Percentiles rank a stretch among this genome's conserved stretches.
These are phyloP conservation scores for Aspergillus flavus DNA, from an alignment of 2,329 filamentous ascomycete genomes.

Conservation along the genomic window DNA sequence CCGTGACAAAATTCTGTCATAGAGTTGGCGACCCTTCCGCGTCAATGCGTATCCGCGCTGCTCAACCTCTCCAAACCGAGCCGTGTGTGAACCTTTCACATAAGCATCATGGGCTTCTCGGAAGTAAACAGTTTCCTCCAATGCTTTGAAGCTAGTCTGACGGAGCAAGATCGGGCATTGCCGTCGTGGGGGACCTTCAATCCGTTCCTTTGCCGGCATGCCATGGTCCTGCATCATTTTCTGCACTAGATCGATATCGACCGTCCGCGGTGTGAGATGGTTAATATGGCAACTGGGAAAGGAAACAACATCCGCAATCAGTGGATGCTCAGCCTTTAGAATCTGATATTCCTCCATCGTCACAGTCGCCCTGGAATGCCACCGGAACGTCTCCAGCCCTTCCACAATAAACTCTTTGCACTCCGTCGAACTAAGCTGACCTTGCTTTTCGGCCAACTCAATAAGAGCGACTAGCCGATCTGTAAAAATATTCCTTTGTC, in stretches of 20 bases:
- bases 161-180: constrained; percentile 52
- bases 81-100: constrained; percentile 48
- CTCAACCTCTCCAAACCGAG: constrained; percentile 58
- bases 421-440: constrained; percentile 32
- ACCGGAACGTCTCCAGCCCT: constrained; percentile 52
- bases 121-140: constrained; percentile 54
- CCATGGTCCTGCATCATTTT: constrained; percentile 44
- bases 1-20: constrained; percentile 47
- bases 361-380: constrained; percentile 48
- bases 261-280: constrained; percentile 55
- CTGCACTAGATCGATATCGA: constrained; percentile 53
- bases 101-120: constrained; percentile 17
- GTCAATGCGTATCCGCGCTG: constrained; percentile 57
- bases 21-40: constrained; percentile 47
- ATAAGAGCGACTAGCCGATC: constrained; percentile 42
- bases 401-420: constrained; percentile 46
- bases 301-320: constrained; percentile 53
- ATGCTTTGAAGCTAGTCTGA: constrained; percentile 57
- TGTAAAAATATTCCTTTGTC: constrained; percentile 48
- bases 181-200: constrained; percentile 55
- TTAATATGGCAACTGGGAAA: constrained; percentile 55
- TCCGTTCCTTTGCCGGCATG: constrained; percentile 51
- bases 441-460: constrained; percentile 35
- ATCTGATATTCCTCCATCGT: constrained; percentile 46
- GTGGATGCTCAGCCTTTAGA: constrained; percentile 49